These are phyloP conservation scores for Globisporangium recalcitrans DNA, from an alignment of 352 stramenopile species.

Conservation along the genomic window DNA sequence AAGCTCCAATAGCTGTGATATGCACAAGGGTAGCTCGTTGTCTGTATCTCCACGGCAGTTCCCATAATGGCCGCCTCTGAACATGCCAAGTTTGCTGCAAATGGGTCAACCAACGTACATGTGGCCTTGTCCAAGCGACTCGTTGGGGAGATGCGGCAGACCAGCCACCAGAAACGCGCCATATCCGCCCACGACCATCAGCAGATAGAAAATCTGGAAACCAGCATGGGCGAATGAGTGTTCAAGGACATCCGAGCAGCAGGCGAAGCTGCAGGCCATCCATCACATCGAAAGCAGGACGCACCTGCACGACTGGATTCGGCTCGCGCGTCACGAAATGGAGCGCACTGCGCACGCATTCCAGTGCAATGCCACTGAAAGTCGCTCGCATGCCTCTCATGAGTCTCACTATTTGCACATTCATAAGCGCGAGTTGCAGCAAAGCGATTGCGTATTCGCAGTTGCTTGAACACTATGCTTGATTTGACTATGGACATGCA, in stretches of 20 bases:
- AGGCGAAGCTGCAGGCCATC: not conserved
- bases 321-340: constrained; percentile 24
- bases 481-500: too few relatives aligned
- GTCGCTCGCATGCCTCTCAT: not conserved
- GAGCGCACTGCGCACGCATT: constrained; percentile 7
- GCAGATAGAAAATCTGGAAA: constrained; percentile 49
- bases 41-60: not conserved
- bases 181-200: constrained; percentile 54
- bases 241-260: not conserved
- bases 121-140: constrained; percentile 33
- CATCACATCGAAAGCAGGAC: not conserved
- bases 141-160: constrained; percentile 38
- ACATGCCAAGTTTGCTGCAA: too few relatives aligned
- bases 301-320: constrained; percentile 32
- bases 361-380: not conserved
- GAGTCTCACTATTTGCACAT: too few relatives aligned
- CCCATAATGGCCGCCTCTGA: not conserved
- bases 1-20: constrained; percentile 34
- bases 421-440: too few relatives aligned
- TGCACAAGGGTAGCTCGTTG: too few relatives aligned
- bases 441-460: too few relatives aligned
- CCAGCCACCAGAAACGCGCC: constrained; percentile 44
- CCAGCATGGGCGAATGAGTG: not conserved
- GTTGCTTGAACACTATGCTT: too few relatives aligned
- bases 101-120: constrained; percentile 18